Percentiles rank a stretch among this genome's conserved stretches.
These are phyloP conservation scores for Suillus placidus DNA, from an alignment of 768 basidiomycete species.

Conservation along the genomic window DNA sequence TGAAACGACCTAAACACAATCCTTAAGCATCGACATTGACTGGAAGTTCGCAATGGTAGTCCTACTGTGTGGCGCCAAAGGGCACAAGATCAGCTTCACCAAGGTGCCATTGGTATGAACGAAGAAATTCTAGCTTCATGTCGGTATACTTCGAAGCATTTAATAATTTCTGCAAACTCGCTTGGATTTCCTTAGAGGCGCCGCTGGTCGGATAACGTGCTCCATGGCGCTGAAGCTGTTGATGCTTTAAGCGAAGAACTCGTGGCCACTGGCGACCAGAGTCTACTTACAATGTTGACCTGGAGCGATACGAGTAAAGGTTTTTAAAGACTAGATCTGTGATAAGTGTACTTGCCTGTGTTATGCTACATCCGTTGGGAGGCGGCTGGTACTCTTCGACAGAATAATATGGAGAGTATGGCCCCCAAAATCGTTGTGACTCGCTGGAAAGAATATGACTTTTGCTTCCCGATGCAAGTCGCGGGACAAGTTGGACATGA, in stretches of 20 bases:
- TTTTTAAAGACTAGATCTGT: not conserved
- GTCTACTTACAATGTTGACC: conserved; percentile 33
- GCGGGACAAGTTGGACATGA: not conserved
- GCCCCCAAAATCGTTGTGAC: conserved; percentile 1
- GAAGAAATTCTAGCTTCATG: conserved; percentile 56
- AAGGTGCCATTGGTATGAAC: conserved; percentile 58
- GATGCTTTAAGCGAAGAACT: conserved; percentile 10
- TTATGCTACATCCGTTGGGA: not conserved
- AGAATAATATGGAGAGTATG: not conserved
- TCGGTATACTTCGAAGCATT: conserved; percentile 48
- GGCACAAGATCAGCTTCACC: conserved; percentile 63
- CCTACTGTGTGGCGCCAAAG: conserved; percentile 68
- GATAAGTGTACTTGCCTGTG: not conserved
- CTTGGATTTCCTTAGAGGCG: conserved; percentile 44
- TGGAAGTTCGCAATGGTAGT: not conserved
- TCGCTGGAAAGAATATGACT: not conserved
- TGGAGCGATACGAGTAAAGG: not conserved
- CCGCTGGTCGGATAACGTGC: conserved; percentile 71
- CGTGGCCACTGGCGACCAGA: not conserved
- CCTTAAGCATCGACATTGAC: not conserved
- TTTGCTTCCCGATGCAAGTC: not conserved
- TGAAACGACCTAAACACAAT: conserved; percentile 43
- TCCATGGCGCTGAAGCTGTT: conserved; percentile 79
- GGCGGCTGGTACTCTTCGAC: not conserved
- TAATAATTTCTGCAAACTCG: conserved; percentile 57